A percentile compares a stretch with the other conserved stretches of the same genome.
Conservation (phyloP, 129 eudicot genomes). For the Chrysanthemum makinoi region DNA sequence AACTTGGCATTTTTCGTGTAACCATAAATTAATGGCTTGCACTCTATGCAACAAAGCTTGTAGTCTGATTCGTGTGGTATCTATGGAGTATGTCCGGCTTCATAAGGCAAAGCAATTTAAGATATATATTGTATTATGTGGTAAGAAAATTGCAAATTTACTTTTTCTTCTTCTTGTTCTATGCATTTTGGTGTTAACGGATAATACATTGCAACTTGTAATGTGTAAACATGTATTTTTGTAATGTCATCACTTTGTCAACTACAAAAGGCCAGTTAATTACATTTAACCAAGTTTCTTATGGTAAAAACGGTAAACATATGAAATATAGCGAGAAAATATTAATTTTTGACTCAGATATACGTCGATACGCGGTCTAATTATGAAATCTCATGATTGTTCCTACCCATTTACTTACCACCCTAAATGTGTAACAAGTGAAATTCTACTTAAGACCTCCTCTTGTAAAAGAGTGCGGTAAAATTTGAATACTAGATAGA, state of each 20-base stretch:
- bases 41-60: not conserved
- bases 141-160: not conserved
- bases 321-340: no score
- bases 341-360: no score
- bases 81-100: conserved; percentile 1
- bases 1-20: not conserved
- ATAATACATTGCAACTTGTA: not conserved
- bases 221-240: not conserved
- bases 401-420: no score
- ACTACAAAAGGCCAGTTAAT: no score
- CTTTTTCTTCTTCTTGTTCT: not conserved
- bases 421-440: no score
- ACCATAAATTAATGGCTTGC: not conserved
- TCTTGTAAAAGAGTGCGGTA: no score
- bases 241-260: not conserved
- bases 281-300: no score
- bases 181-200: conserved; percentile 2
- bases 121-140: conserved; percentile 11
- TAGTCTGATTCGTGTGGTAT: conserved; percentile 1
- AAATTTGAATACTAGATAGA: no score
- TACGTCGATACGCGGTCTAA: no score
- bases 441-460: no score
- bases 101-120: conserved; percentile 1
- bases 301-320: no score
- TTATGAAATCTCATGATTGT: no score